Conservation (phyloP, 805 yeast genomes). For the Wickerhamomyces kurtzmanii region DNA sequence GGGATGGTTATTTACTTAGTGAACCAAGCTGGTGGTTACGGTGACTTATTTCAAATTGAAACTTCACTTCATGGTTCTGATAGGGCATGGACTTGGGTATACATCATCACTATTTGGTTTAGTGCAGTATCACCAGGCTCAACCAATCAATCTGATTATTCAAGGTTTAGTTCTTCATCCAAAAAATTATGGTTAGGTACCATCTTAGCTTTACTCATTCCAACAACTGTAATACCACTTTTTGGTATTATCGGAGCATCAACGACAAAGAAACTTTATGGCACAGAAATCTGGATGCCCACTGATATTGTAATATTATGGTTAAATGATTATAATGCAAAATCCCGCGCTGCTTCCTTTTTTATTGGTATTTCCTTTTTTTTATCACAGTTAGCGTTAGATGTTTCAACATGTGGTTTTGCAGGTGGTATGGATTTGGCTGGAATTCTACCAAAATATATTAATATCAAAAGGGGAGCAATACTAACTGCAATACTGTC, state of each 20-base stretch:
- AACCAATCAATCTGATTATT: constrained; percentile 24
- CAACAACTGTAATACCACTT: constrained; percentile 31
- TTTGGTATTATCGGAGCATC: constrained; percentile 34
- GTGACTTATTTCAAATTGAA: constrained; percentile 21
- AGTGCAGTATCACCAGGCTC: constrained; percentile 22
- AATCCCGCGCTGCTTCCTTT: constrained; percentile 25
- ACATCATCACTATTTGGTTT: constrained; percentile 21
- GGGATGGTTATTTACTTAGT: constrained; percentile 22
- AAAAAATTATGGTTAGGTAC: constrained; percentile 12
- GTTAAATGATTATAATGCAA: constrained; percentile 20
- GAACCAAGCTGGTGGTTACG: constrained; percentile 22
- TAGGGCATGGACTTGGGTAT: constrained; percentile 22
- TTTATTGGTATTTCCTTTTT: constrained; percentile 22
- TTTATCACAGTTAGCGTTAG: constrained; percentile 21
- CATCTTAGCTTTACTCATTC: constrained; percentile 19
- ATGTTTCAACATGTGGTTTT: constrained; percentile 22
- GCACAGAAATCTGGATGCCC: constrained; percentile 25
- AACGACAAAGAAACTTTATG: constrained; percentile 24
- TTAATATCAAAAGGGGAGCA: constrained; percentile 24
- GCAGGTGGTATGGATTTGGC: constrained; percentile 29
- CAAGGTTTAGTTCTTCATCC: constrained; percentile 22
- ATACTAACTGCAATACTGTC: constrained; percentile 19
- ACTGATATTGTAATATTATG: constrained; percentile 20
- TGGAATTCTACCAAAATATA: constrained; percentile 21
- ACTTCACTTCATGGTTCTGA: constrained; percentile 18